phyloP scores from a whole-genome alignment of 768 basidiomycete genomes.

The Filobasidium floriforme region DNA sequence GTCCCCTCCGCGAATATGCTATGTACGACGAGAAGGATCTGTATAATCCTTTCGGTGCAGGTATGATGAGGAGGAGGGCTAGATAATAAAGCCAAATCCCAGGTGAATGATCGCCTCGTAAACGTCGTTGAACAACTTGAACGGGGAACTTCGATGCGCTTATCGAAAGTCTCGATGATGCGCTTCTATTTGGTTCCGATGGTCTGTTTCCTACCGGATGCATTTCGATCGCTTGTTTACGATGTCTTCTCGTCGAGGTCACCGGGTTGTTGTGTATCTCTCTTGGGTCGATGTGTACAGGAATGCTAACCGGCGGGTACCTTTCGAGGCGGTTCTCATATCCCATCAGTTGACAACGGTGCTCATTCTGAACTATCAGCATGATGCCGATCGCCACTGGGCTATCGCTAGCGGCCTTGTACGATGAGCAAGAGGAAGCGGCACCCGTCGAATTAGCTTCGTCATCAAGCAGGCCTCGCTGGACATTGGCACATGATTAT shows the following conservation, averaged over 20 bases:
- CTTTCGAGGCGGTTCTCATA: too few relatives aligned
- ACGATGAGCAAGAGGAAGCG: conserved; percentile 6
- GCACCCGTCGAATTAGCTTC: neutral
- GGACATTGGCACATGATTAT: neutral
- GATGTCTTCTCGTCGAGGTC: neutral
- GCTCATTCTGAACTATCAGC: neutral
- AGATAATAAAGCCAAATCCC: too few relatives aligned
- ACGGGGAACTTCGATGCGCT: neutral
- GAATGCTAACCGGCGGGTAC: too few relatives aligned
- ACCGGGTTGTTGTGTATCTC: too few relatives aligned
- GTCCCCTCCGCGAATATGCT: neutral
- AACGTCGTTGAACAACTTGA: too few relatives aligned
- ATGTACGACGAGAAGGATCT: too few relatives aligned
- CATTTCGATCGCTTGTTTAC: conserved; percentile 2
- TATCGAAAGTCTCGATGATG: neutral
- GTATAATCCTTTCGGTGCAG: neutral
- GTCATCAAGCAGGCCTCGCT: neutral
- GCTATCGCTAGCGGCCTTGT: neutral
- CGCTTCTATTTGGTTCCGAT: neutral
- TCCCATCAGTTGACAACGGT: too few relatives aligned
- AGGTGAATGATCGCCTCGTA: neutral
- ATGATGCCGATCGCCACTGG: neutral
- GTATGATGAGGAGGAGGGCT: too few relatives aligned
- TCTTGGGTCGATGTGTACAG: too few relatives aligned
- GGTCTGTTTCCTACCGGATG: neutral